These are phyloP conservation scores for Warburgia ugandensis DNA, from an alignment of 164 flowering plant species.

Conservation along the genomic window DNA sequence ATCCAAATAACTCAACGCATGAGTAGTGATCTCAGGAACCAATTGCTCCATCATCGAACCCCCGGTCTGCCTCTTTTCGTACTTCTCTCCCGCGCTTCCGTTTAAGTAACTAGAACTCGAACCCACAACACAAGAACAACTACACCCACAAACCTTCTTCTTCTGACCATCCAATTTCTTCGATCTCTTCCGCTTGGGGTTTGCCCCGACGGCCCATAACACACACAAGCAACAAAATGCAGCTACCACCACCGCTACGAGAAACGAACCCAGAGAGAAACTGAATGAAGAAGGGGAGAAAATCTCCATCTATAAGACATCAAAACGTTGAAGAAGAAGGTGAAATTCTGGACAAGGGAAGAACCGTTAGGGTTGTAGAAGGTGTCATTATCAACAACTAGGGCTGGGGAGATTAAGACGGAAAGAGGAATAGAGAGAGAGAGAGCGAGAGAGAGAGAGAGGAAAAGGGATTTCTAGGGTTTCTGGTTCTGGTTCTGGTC, in stretches of 20 bases:
- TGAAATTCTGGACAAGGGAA: constrained; percentile 24
- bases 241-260: constrained; percentile 27
- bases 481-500: too few relatives aligned
- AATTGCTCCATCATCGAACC: constrained; percentile 98
- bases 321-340: constrained; percentile 32
- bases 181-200: too few relatives aligned
- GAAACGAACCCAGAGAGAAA: constrained; percentile 16
- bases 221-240: constrained; percentile 32
- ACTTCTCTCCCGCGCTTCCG: constrained; percentile 24
- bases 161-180: constrained; percentile 2
- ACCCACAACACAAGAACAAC: constrained; percentile 20
- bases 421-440: too few relatives aligned
- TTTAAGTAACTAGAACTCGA: constrained; percentile 18
- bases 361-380: too few relatives aligned
- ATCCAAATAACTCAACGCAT: constrained; percentile 92
- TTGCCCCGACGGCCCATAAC: constrained; percentile 22
- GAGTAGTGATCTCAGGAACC: constrained; percentile 95
- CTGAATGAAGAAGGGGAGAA: constrained; percentile 7
- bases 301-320: constrained; percentile 60
- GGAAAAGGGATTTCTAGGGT: too few relatives aligned
- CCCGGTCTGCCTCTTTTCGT: constrained; percentile 34
- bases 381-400: too few relatives aligned
- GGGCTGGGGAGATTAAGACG: too few relatives aligned
- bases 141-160: constrained; percentile 19
- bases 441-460: too few relatives aligned